Evolutionary conservation across 1,139 yeast species (phyloP).

Genomic region (Geotrichum bryndzae): DNA sequence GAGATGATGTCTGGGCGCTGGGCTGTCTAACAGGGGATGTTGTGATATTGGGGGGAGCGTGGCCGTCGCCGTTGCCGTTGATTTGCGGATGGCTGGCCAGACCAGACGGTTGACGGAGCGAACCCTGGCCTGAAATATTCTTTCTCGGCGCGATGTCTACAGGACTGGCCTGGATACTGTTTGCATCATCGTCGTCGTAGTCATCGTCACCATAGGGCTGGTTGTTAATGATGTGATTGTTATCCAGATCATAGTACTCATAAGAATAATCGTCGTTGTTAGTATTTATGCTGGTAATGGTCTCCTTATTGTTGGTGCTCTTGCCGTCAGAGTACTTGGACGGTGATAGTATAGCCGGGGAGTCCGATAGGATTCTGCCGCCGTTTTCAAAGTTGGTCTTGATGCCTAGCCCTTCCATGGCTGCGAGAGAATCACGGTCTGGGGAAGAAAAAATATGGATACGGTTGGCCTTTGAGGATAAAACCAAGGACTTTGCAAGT

Average conservation of each 20-base stretch:
- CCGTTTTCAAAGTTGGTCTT: constrained; percentile 10
- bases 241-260: constrained; percentile 13
- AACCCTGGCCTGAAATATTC: not conserved
- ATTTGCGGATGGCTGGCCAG: constrained; percentile 5
- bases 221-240: not conserved
- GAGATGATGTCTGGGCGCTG: not conserved
- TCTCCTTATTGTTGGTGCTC: not conserved
- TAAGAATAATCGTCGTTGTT: not conserved
- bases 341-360: not conserved
- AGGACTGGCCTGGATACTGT: constrained; percentile 15
- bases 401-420: constrained; percentile 14
- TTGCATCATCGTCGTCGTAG: constrained; percentile 9
- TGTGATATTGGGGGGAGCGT: not conserved
- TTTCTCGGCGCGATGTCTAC: constrained; percentile 10
- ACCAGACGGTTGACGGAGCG: not conserved
- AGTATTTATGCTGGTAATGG: constrained; percentile 1
- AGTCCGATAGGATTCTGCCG: not conserved
- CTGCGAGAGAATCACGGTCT: not conserved
- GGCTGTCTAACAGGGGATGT: not conserved
- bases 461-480: not conserved
- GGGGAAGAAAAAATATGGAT: not conserved
- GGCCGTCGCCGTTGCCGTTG: not conserved
- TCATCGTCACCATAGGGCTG: constrained; percentile 2
- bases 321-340: not conserved
- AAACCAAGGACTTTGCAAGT: not conserved